Percentiles rank a stretch among this genome's conserved stretches.
Conservation (phyloP, 2,329 filamentous ascomycete species). For the Pezicula radicicola region DNA sequence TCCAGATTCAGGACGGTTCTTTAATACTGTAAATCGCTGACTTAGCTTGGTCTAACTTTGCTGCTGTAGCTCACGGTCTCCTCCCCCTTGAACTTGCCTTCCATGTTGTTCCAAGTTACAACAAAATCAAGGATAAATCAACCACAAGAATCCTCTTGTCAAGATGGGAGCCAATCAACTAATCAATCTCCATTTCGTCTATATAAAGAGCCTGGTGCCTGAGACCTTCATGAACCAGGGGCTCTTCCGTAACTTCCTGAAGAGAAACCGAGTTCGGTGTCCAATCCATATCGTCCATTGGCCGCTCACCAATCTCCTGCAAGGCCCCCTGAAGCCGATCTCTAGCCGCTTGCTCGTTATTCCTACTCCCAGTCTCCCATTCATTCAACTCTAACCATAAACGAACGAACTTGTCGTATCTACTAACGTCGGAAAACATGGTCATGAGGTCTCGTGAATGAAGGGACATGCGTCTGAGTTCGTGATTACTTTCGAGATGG, state of each 20-base stretch:
- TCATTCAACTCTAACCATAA: conserved; percentile 18
- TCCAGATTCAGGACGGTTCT: too few relatives aligned
- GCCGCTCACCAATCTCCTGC: conserved; percentile 23
- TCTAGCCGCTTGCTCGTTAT: conserved; percentile 15
- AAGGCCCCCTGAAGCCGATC: conserved; percentile 19
- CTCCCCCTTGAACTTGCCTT: too few relatives aligned
- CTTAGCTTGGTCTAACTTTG: too few relatives aligned
- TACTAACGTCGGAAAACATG: conserved; percentile 23
- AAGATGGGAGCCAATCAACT: neutral
- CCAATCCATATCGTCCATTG: conserved; percentile 30
- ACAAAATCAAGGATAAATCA: too few relatives aligned
- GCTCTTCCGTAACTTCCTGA: conserved; percentile 15
- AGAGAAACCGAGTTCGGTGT: conserved; percentile 26
- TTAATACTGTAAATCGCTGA: too few relatives aligned
- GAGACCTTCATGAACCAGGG: neutral
- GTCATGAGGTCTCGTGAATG: conserved; percentile 26
- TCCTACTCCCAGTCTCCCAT: conserved; percentile 18
- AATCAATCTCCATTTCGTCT: conserved; percentile 26
- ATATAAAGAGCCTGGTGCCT: conserved; percentile 3
- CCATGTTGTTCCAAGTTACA: too few relatives aligned
- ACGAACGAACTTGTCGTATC: conserved; percentile 21
- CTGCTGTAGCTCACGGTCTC: too few relatives aligned
- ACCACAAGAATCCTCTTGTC: neutral
- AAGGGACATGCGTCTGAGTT: conserved; percentile 21
- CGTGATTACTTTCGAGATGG: conserved; percentile 24